Evolutionary conservation across 2,329 filamentous ascomycete species (phyloP).

Genomic region (Immersiporthe knoxdaviesiana): DNA sequence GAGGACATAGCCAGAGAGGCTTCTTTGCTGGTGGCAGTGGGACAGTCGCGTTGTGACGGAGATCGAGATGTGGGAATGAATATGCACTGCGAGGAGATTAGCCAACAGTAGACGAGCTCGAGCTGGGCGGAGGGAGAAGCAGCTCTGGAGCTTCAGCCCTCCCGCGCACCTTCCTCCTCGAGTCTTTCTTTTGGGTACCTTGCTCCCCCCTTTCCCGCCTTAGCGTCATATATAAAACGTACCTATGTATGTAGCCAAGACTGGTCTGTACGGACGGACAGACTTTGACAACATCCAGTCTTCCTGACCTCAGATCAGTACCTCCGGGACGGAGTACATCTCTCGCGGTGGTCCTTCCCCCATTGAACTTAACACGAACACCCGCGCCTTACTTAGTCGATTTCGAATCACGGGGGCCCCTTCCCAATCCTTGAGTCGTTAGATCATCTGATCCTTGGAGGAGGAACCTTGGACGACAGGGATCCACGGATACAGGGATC

Average conservation of each 20-base stretch:
- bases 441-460: not conserved
- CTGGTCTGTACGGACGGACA: no score
- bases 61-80: not conserved
- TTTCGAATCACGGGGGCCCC: not conserved
- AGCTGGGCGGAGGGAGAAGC: not conserved
- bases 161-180: not conserved
- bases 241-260: no score
- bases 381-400: not conserved
- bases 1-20: not conserved
- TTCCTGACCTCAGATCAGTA: no score
- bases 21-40: not conserved
- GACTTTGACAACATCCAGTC: no score
- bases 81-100: no score
- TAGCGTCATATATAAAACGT: no score
- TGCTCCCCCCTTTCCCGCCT: no score
- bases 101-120: not conserved
- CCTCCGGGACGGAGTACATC: no score
- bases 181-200: not conserved
- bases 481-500: constrained; percentile 16
- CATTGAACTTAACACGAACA: not conserved
- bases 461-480: not conserved
- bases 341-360: not conserved
- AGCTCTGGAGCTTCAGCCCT: not conserved
- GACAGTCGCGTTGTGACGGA: not conserved
- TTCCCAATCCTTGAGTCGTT: not conserved